phyloP scores from a whole-genome alignment of 2,329 filamentous ascomycete species.

The Aschersonia sp. region DNA sequence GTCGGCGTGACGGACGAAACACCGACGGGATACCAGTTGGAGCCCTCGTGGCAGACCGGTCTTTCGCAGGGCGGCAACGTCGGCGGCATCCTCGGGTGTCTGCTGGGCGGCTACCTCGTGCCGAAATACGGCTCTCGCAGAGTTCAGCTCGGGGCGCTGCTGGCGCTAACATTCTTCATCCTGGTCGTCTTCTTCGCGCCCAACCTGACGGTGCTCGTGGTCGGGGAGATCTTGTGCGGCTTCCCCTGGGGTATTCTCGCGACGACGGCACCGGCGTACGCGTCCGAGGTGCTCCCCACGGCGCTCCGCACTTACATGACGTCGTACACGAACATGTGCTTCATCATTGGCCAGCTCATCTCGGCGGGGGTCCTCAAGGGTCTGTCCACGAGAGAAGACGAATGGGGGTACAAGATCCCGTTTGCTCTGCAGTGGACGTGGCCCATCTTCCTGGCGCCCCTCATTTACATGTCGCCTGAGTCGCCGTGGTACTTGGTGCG shows the following conservation, averaged over 20 bases:
- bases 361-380: slow-evolving; percentile 17
- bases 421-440: slow-evolving; percentile 35
- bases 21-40: slow-evolving; percentile 18
- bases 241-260: slow-evolving; percentile 30
- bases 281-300: slow-evolving; percentile 25
- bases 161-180: slow-evolving; percentile 24
- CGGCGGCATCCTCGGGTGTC: slow-evolving; percentile 32
- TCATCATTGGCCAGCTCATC: slow-evolving; percentile 30
- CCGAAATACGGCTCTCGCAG: slow-evolving; percentile 22
- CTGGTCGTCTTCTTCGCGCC: slow-evolving; percentile 31
- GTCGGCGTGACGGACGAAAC: slow-evolving; percentile 8
- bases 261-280: slow-evolving; percentile 30
- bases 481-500: slow-evolving; percentile 30
- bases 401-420: slow-evolving; percentile 32
- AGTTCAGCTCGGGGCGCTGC: slow-evolving; percentile 27
- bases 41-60: slow-evolving; percentile 33
- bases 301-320: slow-evolving; percentile 28
- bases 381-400: slow-evolving; percentile 12
- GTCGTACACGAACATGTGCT: slow-evolving; percentile 31
- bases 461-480: slow-evolving; percentile 28
- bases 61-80: slow-evolving; percentile 27
- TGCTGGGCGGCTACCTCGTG: slow-evolving; percentile 30
- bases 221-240: slow-evolving; percentile 29
- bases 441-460: slow-evolving; percentile 24
- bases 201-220: slow-evolving; percentile 20